These are phyloP conservation scores for Ogataea degrootiae DNA, from an alignment of 805 yeast genomes.

Conservation along the genomic window DNA sequence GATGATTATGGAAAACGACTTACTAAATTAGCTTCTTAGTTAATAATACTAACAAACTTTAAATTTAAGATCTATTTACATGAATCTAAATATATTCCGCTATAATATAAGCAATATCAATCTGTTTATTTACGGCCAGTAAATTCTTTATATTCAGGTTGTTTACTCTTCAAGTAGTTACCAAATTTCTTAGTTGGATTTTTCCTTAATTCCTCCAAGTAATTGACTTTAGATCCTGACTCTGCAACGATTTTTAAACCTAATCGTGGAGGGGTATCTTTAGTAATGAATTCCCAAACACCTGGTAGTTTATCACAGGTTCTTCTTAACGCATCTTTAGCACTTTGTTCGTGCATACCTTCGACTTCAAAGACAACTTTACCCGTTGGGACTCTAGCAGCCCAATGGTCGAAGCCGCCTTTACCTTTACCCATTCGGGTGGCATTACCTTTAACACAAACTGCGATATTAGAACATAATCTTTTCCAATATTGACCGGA, in stretches of 20 bases:
- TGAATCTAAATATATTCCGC: neutral
- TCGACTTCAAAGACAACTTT: slow-evolving; percentile 82
- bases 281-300: slow-evolving; percentile 74
- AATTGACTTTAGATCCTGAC: slow-evolving; percentile 42
- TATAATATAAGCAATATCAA: neutral
- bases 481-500: slow-evolving; percentile 76
- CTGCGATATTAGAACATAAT: slow-evolving; percentile 79
- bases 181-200: slow-evolving; percentile 64
- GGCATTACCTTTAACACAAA: slow-evolving; percentile 95
- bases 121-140: slow-evolving; percentile 25
- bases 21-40: neutral
- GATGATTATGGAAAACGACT: slow-evolving; percentile 58
- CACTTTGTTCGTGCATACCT: slow-evolving; percentile 78
- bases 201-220: slow-evolving; percentile 46
- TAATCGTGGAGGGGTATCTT: slow-evolving; percentile 61
- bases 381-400: slow-evolving; percentile 93
- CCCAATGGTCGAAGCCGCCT: slow-evolving; percentile 97
- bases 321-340: slow-evolving; percentile 83
- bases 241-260: slow-evolving; percentile 57
- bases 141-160: slow-evolving; percentile 44
- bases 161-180: slow-evolving; percentile 47
- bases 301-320: slow-evolving; percentile 94
- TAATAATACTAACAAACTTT: slow-evolving; percentile 1
- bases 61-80: neutral
- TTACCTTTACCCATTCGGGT: slow-evolving; percentile 99